Evolutionary conservation across 164 flowering plant genomes (phyloP), one percentile per base, ranked within the genome.

Genomic region (Annona squamosa): DNA sequence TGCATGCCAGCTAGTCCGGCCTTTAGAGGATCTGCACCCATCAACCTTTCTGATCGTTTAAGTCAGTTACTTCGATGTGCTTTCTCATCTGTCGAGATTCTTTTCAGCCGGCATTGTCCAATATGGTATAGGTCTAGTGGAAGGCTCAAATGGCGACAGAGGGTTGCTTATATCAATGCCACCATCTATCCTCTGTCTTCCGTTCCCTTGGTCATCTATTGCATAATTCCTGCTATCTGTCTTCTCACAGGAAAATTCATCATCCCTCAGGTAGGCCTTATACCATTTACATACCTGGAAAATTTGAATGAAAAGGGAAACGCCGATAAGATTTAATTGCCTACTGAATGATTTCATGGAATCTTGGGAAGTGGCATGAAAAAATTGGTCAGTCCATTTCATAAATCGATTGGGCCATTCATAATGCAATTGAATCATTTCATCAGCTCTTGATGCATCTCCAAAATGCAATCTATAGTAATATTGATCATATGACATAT

Each of bases 181-280:
- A 75, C 72, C 12, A 69, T 74, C 37, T 81, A 83, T 70, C 82
- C 79, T 2, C 72, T 81, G 19, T 75, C 76, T 18, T 81, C 82
- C 62, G 57, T 76, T 63, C 80, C 84, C 13, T 72, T 81, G 77
- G 63, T 77, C 69, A 63, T 65, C 6, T 81, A 81, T 56, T 77
- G 81, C 65, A 71, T 74, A 52, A 77, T 83, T 48, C 81, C 85
- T 18, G 82, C 85, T 4, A 70, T 82, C 41, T 82, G 85, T 59
- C 82, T 82, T 2, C 73, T 79, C 5, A 80, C 83, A 3, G 80
- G 83, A 61, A 80, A 78, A 68, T 82, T 80, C 68, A 82, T 82
- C 46, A 79, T 82, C 45, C 83, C 85, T 13, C 57, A 43, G 76
- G 72, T 71, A 59, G 56, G 72, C 66, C 18, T 18, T 42, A 63